Evolutionary conservation across 208 protist species (phyloP).

Genomic region (Crithidia bombi): DNA sequence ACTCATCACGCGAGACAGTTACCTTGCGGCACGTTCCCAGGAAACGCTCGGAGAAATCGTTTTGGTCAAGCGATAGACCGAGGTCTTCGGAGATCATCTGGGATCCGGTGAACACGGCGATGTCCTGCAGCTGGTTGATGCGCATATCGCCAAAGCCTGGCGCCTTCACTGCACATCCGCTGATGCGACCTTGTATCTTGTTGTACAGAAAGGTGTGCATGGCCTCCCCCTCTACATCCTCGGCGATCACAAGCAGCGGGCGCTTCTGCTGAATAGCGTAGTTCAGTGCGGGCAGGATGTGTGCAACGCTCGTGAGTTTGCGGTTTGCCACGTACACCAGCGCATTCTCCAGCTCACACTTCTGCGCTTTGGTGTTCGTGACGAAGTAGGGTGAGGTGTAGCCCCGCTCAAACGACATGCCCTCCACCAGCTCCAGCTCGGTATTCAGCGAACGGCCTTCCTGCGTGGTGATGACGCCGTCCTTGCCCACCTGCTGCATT

Average conservation of each 20-base stretch:
- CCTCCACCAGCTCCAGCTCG: conserved; percentile 98
- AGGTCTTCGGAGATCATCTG: conserved; percentile 95
- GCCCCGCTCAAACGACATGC: conserved; percentile 98
- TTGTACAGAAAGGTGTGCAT: conserved; percentile 96
- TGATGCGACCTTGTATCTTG: conserved; percentile 88
- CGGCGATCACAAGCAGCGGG: conserved; percentile 88
- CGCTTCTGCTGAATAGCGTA: conserved; percentile 85
- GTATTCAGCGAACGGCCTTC: conserved; percentile 99
- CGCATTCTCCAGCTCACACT: conserved; percentile 96
- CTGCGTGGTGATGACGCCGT: conserved; percentile 99
- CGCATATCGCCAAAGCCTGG: conserved; percentile 99
- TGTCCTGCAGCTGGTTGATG: conserved; percentile 98
- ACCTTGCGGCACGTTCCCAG: conserved; percentile 90
- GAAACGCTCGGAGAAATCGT: conserved; percentile 87
- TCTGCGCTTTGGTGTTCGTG: conserved; percentile 98
- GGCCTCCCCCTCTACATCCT: conserved; percentile 92
- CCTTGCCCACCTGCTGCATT: conserved; percentile 99
- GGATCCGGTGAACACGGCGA: conserved; percentile 98
- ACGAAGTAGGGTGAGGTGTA: conserved; percentile 99
- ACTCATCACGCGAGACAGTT: conserved; percentile 97
- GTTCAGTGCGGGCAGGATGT: conserved; percentile 87
- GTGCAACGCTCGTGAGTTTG: conserved; percentile 79
- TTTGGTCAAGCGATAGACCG: conserved; percentile 93
- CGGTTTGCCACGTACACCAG: conserved; percentile 94
- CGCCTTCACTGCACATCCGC: conserved; percentile 95